These are phyloP conservation scores for Trichosporon sp. DNA, from an alignment of 1,284 basidiomycete genomes.

Conservation along the genomic window DNA sequence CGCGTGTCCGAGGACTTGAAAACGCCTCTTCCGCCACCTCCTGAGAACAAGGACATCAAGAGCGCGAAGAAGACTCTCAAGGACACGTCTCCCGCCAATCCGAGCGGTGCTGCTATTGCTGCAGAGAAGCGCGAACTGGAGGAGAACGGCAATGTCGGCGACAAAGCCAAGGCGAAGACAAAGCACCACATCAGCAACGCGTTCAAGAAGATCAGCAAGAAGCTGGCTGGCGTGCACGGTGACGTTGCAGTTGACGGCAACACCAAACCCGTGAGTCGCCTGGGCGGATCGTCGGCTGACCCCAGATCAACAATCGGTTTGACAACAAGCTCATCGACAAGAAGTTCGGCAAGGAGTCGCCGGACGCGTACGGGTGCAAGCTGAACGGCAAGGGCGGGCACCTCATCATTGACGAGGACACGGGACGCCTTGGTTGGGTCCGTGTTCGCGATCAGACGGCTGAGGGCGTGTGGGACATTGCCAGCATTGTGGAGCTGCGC, in stretches of 20 bases:
- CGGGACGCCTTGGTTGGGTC: background rate
- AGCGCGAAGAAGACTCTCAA: slow-evolving; percentile 7
- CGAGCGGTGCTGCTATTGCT: background rate
- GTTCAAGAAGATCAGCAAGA: slow-evolving; percentile 12
- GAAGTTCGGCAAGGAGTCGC: slow-evolving; percentile 8
- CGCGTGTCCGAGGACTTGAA: slow-evolving; percentile 53
- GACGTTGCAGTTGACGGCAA: slow-evolving; percentile 7
- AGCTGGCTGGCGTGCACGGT: slow-evolving; percentile 4
- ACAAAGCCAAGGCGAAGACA: background rate
- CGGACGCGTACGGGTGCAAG: slow-evolving; percentile 6
- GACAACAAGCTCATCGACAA: background rate
- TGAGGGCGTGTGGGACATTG: slow-evolving; percentile 6
- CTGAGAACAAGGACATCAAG: slow-evolving; percentile 15
- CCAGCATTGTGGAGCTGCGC: slow-evolving; percentile 9
- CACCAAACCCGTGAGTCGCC: background rate
- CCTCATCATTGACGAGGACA: slow-evolving; percentile 3
- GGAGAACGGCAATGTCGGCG: background rate
- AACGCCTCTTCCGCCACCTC: slow-evolving; percentile 47
- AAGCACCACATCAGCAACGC: background rate
- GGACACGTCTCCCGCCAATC: slow-evolving; percentile 16
- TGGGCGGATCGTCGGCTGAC: no score
- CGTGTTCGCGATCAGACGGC: background rate
- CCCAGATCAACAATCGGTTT: background rate
- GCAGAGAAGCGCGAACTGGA: background rate
- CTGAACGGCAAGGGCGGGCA: slow-evolving; percentile 1